Evolutionary conservation across 768 basidiomycete species (phyloP).

Genomic region (Amanita rubescens): DNA sequence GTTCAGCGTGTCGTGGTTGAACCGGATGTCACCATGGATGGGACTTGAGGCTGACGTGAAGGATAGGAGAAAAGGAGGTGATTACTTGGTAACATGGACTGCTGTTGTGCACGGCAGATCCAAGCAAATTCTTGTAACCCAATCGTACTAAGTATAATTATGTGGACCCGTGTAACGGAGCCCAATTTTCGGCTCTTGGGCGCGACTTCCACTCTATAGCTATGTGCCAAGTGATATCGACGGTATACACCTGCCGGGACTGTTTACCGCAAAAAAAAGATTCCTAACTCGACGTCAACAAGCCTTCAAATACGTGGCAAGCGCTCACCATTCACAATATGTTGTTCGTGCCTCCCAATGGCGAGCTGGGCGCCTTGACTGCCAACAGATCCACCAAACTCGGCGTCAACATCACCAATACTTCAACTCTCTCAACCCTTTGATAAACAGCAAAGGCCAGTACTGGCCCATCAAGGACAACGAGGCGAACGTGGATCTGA

Average conservation of each 20-base stretch:
- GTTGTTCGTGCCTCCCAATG: background rate
- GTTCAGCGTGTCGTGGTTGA: background rate
- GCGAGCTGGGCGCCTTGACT: background rate
- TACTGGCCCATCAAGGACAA: background rate
- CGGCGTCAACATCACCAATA: background rate
- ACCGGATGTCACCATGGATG: background rate
- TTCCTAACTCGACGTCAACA: background rate
- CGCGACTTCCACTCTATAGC: too few species aligned
- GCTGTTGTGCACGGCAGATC: too few species aligned
- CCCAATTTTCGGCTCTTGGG: too few species aligned
- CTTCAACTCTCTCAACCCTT: background rate
- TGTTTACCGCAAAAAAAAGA: background rate
- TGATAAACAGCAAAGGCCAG: background rate
- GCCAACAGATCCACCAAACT: background rate
- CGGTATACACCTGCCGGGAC: too few species aligned
- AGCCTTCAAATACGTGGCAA: background rate
- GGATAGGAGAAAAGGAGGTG: too few species aligned
- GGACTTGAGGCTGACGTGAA: too few species aligned
- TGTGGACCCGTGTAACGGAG: too few species aligned
- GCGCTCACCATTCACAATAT: background rate
- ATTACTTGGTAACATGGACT: too few species aligned
- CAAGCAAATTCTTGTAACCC: too few species aligned
- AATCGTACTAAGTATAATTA: too few species aligned
- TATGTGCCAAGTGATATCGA: too few species aligned
- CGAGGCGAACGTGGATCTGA: too few species aligned